Evolutionary conservation across 495 filamentous ascomycete species (phyloP).

Genomic region (Talaromyces thailandensis): DNA sequence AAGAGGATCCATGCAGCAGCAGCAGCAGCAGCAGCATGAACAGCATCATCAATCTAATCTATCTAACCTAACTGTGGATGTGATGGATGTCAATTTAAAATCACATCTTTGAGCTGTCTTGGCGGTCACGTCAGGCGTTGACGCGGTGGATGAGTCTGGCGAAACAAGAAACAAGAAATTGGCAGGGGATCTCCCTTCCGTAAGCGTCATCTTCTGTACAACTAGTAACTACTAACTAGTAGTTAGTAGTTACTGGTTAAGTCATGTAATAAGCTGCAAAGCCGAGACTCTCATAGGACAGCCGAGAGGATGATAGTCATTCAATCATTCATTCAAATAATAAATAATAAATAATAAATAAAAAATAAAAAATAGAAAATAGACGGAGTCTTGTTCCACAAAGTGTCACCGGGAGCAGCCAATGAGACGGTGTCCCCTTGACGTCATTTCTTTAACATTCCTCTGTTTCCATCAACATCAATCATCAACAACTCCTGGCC

Average conservation of each 20-base stretch:
- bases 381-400: neutral
- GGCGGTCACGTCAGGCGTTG: neutral
- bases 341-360: too few species aligned
- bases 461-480: neutral
- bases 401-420: neutral
- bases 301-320: neutral
- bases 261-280: neutral
- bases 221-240: too few species aligned
- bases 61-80: neutral
- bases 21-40: neutral
- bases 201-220: neutral
- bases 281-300: neutral
- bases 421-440: neutral
- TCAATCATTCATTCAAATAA: too few species aligned
- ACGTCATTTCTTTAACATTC: neutral
- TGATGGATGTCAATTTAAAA: neutral
- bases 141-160: neutral
- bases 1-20: neutral
- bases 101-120: neutral
- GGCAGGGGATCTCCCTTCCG: neutral
- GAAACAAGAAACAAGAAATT: neutral
- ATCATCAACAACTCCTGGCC: neutral
- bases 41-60: neutral
- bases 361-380: too few species aligned
- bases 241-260: too few species aligned